Percentiles rank a stretch among this genome's conserved stretches.
Evolutionary conservation across 495 filamentous ascomycete species (phyloP).

Genomic region (Tuber calosporum): DNA sequence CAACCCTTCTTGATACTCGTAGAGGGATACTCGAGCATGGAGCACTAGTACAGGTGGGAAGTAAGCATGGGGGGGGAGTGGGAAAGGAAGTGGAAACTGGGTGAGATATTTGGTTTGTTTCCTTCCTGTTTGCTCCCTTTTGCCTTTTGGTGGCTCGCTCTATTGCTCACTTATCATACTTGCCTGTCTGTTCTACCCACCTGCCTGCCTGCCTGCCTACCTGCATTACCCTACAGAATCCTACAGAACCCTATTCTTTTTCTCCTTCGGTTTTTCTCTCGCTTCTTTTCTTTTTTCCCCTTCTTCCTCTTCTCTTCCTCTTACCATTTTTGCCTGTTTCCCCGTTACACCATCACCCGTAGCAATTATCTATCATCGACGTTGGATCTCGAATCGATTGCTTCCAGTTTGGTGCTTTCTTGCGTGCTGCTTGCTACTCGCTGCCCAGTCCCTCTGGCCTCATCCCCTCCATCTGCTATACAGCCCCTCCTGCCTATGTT

Average conservation of each 20-base stretch:
- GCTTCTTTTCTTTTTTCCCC: not conserved
- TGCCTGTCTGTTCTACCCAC: not conserved
- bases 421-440: constrained; percentile 19
- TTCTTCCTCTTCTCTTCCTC: no score
- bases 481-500: not conserved
- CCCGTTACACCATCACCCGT: not conserved
- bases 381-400: not conserved
- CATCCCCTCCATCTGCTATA: constrained; percentile 23
- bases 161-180: not conserved
- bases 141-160: not conserved
- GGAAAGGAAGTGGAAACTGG: not conserved
- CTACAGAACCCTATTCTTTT: not conserved
- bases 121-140: not conserved
- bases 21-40: no score
- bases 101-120: not conserved
- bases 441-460: constrained; percentile 27
- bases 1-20: not conserved
- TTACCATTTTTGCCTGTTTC: constrained; percentile 4
- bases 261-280: not conserved
- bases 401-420: not conserved
- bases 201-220: not conserved
- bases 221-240: not conserved
- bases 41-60: not conserved
- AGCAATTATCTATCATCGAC: not conserved
- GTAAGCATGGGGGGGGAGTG: not conserved